These are phyloP conservation scores for Circinella umbellata DNA, from an alignment of 371 early-diverging fungal species.

Conservation along the genomic window DNA sequence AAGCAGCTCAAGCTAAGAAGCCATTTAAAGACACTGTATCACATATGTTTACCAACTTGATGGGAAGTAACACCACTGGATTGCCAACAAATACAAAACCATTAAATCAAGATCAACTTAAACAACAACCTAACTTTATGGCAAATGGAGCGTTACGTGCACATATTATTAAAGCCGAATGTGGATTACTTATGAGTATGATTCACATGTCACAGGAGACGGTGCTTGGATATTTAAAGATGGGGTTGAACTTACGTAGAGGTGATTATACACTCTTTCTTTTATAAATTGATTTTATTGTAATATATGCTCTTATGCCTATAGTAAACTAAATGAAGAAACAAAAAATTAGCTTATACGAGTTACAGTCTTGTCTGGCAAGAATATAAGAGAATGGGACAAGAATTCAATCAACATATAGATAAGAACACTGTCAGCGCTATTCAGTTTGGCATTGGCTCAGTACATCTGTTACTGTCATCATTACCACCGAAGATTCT, in stretches of 20 bases:
- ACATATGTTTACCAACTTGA: constrained; percentile 33
- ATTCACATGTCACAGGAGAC: constrained; percentile 59
- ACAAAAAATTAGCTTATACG: constrained; percentile 29
- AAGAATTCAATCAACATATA: constrained; percentile 35
- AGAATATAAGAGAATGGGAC: constrained; percentile 48
- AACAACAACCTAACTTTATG: constrained; percentile 37
- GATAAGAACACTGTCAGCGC: constrained; percentile 43
- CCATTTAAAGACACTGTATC: constrained; percentile 39
- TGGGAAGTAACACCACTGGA: constrained; percentile 29
- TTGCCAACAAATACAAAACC: constrained; percentile 37
- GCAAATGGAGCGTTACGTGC: constrained; percentile 64
- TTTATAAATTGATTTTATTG: too few relatives aligned
- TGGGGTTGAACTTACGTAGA: constrained; percentile 58
- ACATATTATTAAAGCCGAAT: constrained; percentile 57
- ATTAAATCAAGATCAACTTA: constrained; percentile 24
- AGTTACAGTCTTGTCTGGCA: constrained; percentile 49
- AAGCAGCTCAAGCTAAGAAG: constrained; percentile 51
- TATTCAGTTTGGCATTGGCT: constrained; percentile 55
- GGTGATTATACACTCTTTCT: constrained; percentile 31
- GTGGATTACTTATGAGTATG: constrained; percentile 55
- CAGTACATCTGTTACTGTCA: constrained; percentile 58
- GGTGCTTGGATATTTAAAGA: constrained; percentile 60
- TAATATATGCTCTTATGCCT: too few relatives aligned
- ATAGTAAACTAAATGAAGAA: too few relatives aligned
- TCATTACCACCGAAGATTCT: constrained; percentile 60